These are phyloP conservation scores for Abortiporus biennis DNA, from an alignment of 1,284 basidiomycete species.

Conservation along the genomic window DNA sequence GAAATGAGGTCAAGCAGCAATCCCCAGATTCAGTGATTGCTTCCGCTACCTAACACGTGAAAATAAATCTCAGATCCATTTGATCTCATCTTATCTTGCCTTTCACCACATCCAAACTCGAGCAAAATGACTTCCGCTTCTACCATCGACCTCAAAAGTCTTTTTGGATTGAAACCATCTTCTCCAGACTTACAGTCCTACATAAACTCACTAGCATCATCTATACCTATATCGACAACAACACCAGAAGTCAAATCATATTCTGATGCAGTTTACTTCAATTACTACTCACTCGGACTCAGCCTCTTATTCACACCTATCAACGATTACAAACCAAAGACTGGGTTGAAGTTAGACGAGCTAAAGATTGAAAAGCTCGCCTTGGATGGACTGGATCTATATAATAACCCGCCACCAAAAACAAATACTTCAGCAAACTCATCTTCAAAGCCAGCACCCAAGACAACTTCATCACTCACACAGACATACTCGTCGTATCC, in stretches of 20 bases:
- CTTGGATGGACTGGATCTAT: slow-evolving; percentile 76
- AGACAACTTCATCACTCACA: no score
- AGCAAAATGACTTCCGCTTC: no score
- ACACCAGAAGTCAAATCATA: slow-evolving; percentile 72
- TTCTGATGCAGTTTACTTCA: slow-evolving; percentile 79
- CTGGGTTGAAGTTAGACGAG: slow-evolving; percentile 38
- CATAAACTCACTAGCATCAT: slow-evolving; percentile 33
- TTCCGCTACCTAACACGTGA: no score
- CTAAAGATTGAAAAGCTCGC: slow-evolving; percentile 43
- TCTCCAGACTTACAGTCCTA: slow-evolving; percentile 39
- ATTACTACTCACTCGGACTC: slow-evolving; percentile 72
- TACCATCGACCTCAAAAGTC: no score
- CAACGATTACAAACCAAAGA: slow-evolving; percentile 52
- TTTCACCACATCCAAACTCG: no score
- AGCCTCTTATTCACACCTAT: slow-evolving; percentile 68
- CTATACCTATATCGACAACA: slow-evolving; percentile 16
- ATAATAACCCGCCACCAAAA: slow-evolving; percentile 46
- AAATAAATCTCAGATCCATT: neutral
- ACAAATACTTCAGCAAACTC: slow-evolving; percentile 18
- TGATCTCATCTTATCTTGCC: slow-evolving; percentile 2
- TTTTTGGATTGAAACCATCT: slow-evolving; percentile 38
- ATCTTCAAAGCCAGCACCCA: slow-evolving; percentile 28
- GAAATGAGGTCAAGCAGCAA: neutral
- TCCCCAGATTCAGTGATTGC: no score
- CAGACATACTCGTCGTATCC: slow-evolving; percentile 55